Evolutionary conservation across 1,284 basidiomycete genomes (phyloP).

Genomic region (Puccinia brachypodii): DNA sequence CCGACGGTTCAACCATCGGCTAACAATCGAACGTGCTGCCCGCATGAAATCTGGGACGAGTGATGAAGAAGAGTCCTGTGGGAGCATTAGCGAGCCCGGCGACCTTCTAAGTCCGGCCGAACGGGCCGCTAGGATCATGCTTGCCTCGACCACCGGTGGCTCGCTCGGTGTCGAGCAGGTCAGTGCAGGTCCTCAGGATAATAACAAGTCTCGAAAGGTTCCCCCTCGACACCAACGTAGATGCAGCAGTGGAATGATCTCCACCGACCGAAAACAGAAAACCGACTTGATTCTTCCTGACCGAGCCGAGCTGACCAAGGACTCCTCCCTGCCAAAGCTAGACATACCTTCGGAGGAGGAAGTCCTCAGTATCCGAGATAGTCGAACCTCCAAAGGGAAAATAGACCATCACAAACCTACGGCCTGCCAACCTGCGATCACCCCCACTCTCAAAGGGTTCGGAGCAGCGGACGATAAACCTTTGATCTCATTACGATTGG

Average conservation of each 20-base stretch:
- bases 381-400: not conserved
- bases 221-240: slow-evolving; percentile 47
- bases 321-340: not conserved
- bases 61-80: slow-evolving; percentile 11
- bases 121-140: slow-evolving; percentile 56
- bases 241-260: slow-evolving; percentile 3
- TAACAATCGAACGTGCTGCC: not conserved
- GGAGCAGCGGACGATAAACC: slow-evolving; percentile 36
- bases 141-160: slow-evolving; percentile 51
- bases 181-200: not conserved
- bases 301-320: not conserved
- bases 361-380: not conserved
- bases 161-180: not conserved
- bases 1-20: slow-evolving; percentile 30
- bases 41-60: not conserved
- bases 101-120: slow-evolving; percentile 55
- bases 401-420: not conserved
- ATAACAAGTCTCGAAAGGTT: slow-evolving; percentile 46
- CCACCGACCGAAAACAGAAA: slow-evolving; percentile 2
- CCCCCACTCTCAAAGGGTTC: slow-evolving; percentile 46
- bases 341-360: not conserved
- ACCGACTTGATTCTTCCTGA: not conserved
- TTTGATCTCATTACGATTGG: slow-evolving; percentile 14
- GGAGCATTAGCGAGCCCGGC: not conserved
- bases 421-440: not conserved